Evolutionary conservation across 352 stramenopile species (phyloP).

Genomic region (Globisporangium uncinulatum): DNA sequence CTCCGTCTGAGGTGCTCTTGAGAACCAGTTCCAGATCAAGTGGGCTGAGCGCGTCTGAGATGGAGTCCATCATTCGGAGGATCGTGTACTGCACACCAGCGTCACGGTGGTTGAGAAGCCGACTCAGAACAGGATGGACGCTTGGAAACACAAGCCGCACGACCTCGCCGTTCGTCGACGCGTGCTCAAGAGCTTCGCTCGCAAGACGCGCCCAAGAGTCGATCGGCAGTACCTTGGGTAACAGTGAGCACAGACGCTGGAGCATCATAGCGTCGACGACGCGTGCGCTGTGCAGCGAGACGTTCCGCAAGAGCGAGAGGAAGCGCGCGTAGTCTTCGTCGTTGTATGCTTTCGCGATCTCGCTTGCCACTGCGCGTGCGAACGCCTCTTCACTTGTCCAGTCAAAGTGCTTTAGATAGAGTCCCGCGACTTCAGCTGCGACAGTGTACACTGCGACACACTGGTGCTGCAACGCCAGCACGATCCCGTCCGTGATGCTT

Average conservation of each 20-base stretch:
- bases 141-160: slow-evolving; percentile 40
- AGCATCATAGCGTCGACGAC: slow-evolving; percentile 70
- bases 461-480: slow-evolving; percentile 44
- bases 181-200: slow-evolving; percentile 36
- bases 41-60: slow-evolving; percentile 29
- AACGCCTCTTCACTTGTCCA: slow-evolving; percentile 15
- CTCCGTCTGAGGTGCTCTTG: slow-evolving; percentile 20
- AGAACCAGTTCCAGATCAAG: slow-evolving; percentile 23
- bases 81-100: slow-evolving; percentile 35
- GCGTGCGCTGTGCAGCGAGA: slow-evolving; percentile 45
- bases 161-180: slow-evolving; percentile 32
- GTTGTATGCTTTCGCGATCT: slow-evolving; percentile 46
- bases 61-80: slow-evolving; percentile 30
- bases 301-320: slow-evolving; percentile 50
- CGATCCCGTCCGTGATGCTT: slow-evolving; percentile 44
- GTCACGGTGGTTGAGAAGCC: slow-evolving; percentile 53
- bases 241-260: slow-evolving; percentile 55
- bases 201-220: slow-evolving; percentile 55
- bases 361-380: slow-evolving; percentile 28
- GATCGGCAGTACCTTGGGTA: slow-evolving; percentile 49
- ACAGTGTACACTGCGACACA: slow-evolving; percentile 43
- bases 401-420: slow-evolving; percentile 21
- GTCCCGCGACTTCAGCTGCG: slow-evolving; percentile 58
- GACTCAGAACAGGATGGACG: slow-evolving; percentile 33
- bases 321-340: slow-evolving; percentile 67